Conservation (phyloP, 495 filamentous ascomycete species). For the Niebla homalea region DNA sequence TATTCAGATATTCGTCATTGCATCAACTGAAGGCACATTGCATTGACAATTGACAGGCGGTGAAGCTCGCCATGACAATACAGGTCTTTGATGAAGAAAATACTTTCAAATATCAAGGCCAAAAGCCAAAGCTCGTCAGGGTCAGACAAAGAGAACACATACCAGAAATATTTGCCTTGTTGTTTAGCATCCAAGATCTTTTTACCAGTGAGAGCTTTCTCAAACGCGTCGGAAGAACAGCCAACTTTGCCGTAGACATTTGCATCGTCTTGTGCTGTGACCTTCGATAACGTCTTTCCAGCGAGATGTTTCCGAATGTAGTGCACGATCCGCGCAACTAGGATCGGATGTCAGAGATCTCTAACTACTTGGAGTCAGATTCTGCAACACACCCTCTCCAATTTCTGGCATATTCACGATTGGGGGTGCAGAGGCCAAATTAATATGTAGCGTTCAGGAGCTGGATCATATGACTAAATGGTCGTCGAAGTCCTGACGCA, state of each 20-base stretch:
- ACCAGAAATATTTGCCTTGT: conserved; percentile 97
- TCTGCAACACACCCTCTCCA: conserved; percentile 43
- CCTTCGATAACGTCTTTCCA: conserved; percentile 61
- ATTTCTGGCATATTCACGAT: conserved; percentile 58
- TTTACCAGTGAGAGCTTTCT: conserved; percentile 60
- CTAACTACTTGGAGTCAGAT: not conserved
- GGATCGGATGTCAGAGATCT: not conserved
- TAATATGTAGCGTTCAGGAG: too few relatives aligned
- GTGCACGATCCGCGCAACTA: conserved; percentile 71
- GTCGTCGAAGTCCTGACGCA: too few relatives aligned
- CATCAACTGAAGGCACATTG: too few relatives aligned
- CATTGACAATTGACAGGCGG: too few relatives aligned
- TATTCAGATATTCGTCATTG: too few relatives aligned
- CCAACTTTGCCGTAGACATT: conserved; percentile 83
- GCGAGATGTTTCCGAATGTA: conserved; percentile 69
- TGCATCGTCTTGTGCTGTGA: conserved; percentile 59
- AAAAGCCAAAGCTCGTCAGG: not conserved
- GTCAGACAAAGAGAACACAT: conserved; percentile 4
- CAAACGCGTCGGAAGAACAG: conserved; percentile 58
- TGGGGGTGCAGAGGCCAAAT: too few relatives aligned
- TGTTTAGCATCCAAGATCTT: conserved; percentile 60
- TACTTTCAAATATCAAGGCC: not conserved
- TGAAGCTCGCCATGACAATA: too few relatives aligned
- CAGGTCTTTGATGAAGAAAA: not conserved
- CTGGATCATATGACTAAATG: too few relatives aligned